Conservation (phyloP, 805 yeast genomes). For the Nakazawaea anatomiae region DNA sequence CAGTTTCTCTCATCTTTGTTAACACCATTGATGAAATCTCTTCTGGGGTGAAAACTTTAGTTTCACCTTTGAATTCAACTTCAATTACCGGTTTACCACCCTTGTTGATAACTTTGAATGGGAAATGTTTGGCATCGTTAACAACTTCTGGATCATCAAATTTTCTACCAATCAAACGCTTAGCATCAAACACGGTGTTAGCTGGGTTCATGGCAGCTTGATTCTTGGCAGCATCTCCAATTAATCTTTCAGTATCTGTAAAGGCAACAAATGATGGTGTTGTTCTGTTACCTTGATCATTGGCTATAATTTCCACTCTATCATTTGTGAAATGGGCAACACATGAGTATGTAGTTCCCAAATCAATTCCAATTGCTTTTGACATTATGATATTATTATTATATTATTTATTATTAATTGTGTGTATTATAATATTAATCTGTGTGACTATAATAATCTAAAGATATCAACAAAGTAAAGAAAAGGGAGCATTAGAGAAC, state of each 20-base stretch:
- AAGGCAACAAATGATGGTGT: conserved; percentile 96
- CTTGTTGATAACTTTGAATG: conserved; percentile 78
- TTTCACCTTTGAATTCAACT: conserved; percentile 94
- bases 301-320: conserved; percentile 91
- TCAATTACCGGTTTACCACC: conserved; percentile 84
- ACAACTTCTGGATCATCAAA: conserved; percentile 76
- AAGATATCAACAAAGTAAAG: neutral
- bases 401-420: too few relatives aligned
- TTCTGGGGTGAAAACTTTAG: conserved; percentile 87
- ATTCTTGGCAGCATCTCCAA: conserved; percentile 97
- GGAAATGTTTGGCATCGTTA: conserved; percentile 87
- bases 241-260: conserved; percentile 86
- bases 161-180: conserved; percentile 92
- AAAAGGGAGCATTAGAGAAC: neutral
- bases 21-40: conserved; percentile 89
- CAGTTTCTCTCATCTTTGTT: conserved; percentile 59
- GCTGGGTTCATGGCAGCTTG: conserved; percentile 92
- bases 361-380: conserved; percentile 67
- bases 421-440: neutral
- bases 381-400: conserved; percentile 25
- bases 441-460: neutral
- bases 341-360: conserved; percentile 91
- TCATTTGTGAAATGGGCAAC: conserved; percentile 92
- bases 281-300: conserved; percentile 98
- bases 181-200: conserved; percentile 88